phyloP scores from a whole-genome alignment of 768 basidiomycete genomes.

The Termitomyces sp. region DNA sequence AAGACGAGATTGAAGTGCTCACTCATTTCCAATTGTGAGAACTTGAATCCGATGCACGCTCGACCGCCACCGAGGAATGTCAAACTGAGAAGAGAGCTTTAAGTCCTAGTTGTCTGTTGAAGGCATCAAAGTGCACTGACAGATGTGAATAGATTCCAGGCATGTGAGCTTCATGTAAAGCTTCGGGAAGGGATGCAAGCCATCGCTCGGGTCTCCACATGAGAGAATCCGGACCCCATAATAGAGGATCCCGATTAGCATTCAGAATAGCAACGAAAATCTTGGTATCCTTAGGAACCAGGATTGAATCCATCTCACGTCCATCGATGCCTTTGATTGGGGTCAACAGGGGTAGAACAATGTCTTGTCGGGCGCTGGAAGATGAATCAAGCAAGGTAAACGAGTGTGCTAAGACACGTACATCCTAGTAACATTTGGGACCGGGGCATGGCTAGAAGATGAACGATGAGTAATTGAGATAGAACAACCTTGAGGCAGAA shows the following conservation, averaged over 20 bases:
- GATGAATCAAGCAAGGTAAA: not conserved
- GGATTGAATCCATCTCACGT: constrained; percentile 19
- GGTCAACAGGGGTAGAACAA: not conserved
- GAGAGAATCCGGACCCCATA: not conserved
- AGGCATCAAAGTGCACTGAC: constrained; percentile 25
- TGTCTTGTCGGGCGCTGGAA: not conserved
- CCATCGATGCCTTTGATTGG: not conserved
- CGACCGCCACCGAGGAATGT: too few species aligned
- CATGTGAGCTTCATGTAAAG: constrained; percentile 24
- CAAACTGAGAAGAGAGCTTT: constrained; percentile 24
- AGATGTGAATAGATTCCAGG: too few species aligned
- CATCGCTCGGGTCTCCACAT: constrained; percentile 18
- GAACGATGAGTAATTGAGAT: not conserved
- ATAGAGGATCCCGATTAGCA: not conserved
- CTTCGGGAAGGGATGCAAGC: constrained; percentile 30
- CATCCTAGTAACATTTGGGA: constrained; percentile 16
- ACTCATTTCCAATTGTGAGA: too few species aligned
- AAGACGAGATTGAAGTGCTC: constrained; percentile 2
- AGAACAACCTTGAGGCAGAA: constrained; percentile 2
- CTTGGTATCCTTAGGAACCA: constrained; percentile 20
- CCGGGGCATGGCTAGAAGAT: constrained; percentile 8
- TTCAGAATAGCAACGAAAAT: not conserved
- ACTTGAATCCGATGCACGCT: too few species aligned
- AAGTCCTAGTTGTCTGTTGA: constrained; percentile 1
- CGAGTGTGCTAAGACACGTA: not conserved